A percentile compares a stretch with the other conserved stretches of the same genome.
Conservation (phyloP, 2,329 filamentous ascomycete species). For the Phialophora macrospora region DNA sequence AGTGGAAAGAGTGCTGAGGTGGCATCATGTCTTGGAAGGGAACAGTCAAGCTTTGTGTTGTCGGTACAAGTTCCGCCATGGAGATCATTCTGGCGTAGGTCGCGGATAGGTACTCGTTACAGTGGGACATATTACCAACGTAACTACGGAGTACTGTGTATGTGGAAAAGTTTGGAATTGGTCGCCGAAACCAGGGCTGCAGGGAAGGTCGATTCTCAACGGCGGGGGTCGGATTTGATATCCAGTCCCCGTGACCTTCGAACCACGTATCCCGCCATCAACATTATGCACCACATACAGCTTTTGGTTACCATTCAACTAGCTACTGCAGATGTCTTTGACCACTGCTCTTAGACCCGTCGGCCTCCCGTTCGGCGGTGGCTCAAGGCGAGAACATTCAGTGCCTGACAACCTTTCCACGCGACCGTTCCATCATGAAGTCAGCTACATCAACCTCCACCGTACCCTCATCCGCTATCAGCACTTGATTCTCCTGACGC, state of each 20-base stretch:
- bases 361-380: slow-evolving; percentile 25
- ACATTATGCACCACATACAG: background rate
- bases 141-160: too few relatives aligned
- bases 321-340: slow-evolving; percentile 26
- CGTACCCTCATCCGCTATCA: slow-evolving; percentile 52
- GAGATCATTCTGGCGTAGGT: too few relatives aligned
- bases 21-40: background rate
- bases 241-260: background rate
- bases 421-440: slow-evolving; percentile 34
- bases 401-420: slow-evolving; percentile 9
- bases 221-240: background rate
- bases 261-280: background rate
- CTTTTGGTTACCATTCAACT: background rate
- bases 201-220: too few relatives aligned
- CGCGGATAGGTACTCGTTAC: too few relatives aligned
- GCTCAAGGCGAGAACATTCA: slow-evolving; percentile 22
- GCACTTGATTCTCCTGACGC: slow-evolving; percentile 48
- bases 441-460: slow-evolving; percentile 47
- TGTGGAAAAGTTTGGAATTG: too few relatives aligned
- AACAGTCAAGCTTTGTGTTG: background rate
- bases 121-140: too few relatives aligned
- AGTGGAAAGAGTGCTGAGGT: background rate
- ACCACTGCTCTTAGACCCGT: slow-evolving; percentile 30
- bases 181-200: too few relatives aligned
- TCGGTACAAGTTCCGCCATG: too few relatives aligned